A percentile compares a stretch with the other conserved stretches of the same genome.
Conservation (phyloP, 768 basidiomycete species). For the Naematelia aurantialba region DNA sequence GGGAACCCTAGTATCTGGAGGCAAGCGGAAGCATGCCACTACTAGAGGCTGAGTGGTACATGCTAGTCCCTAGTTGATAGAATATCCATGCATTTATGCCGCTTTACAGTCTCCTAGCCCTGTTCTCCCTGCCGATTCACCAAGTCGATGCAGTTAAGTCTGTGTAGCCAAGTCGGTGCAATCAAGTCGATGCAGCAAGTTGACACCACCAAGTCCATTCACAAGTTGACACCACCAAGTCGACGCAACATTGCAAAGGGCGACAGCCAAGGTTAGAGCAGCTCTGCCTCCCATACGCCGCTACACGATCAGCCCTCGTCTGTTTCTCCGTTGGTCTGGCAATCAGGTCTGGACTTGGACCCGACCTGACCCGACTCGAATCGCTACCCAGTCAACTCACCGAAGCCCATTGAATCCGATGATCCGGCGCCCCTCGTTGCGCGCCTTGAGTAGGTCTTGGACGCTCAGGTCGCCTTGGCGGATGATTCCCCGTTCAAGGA, state of each 20-base stretch:
- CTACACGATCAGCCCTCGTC: slow-evolving; percentile 4
- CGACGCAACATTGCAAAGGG: not conserved
- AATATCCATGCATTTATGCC: no score
- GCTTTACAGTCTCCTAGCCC: no score
- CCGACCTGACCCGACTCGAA: no score
- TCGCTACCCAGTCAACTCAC: slow-evolving; percentile 15
- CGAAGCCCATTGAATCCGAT: slow-evolving; percentile 43
- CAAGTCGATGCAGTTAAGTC: no score
- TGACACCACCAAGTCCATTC: not conserved
- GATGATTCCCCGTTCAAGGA: slow-evolving; percentile 25
- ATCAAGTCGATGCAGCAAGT: not conserved
- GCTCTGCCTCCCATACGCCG: slow-evolving; percentile 37
- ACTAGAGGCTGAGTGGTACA: no score
- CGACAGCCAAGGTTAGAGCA: no score
- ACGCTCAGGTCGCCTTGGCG: slow-evolving; percentile 30
- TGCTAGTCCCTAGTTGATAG: no score
- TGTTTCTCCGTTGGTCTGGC: not conserved
- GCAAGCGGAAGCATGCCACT: not conserved
- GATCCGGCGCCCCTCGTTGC: slow-evolving; percentile 19
- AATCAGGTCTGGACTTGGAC: not conserved
- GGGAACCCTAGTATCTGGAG: not conserved
- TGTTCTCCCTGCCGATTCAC: no score
- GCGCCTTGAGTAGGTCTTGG: slow-evolving; percentile 18
- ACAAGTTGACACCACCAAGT: not conserved
- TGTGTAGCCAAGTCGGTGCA: not conserved